Conservation (phyloP, 768 basidiomycete species). For the Sistotremastrum niveocremeum region DNA sequence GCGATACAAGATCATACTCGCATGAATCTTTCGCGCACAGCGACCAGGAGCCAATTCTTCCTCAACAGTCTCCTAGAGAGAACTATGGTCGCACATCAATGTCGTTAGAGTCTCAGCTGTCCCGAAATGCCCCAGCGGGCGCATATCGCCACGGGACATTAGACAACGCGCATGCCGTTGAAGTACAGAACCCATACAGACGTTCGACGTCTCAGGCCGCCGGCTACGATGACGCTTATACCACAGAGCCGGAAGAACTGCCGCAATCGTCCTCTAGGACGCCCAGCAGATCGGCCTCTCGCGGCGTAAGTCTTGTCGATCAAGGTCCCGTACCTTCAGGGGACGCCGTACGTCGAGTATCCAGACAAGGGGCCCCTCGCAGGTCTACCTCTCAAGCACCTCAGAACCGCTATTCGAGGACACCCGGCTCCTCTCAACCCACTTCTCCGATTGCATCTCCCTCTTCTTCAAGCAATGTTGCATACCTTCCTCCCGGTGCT, state of each 20-base stretch:
- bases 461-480: constrained; percentile 26
- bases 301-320: constrained; percentile 72
- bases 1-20: constrained; percentile 22
- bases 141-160: constrained; percentile 25
- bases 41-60: constrained; percentile 6
- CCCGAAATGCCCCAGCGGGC: constrained; percentile 25
- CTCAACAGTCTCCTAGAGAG: constrained; percentile 6
- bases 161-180: constrained; percentile 27
- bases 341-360: constrained; percentile 69
- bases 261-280: constrained; percentile 24
- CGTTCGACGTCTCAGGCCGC: constrained; percentile 28
- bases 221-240: constrained; percentile 25
- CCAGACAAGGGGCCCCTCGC: constrained; percentile 43
- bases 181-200: constrained; percentile 47
- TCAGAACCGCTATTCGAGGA: constrained; percentile 65
- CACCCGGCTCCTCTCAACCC: constrained; percentile 1
- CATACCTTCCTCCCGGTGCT: constrained; percentile 58
- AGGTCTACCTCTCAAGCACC: constrained; percentile 45
- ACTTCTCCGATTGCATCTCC: too few relatives aligned
- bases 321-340: constrained; percentile 70
- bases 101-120: constrained; percentile 27
- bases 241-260: constrained; percentile 24
- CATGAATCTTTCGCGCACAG: constrained; percentile 18
- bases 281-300: constrained; percentile 15
- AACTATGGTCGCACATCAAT: constrained; percentile 11